phyloP scores from a whole-genome alignment of 2,329 filamentous ascomycete species.

The Zymoseptoria tritici region DNA sequence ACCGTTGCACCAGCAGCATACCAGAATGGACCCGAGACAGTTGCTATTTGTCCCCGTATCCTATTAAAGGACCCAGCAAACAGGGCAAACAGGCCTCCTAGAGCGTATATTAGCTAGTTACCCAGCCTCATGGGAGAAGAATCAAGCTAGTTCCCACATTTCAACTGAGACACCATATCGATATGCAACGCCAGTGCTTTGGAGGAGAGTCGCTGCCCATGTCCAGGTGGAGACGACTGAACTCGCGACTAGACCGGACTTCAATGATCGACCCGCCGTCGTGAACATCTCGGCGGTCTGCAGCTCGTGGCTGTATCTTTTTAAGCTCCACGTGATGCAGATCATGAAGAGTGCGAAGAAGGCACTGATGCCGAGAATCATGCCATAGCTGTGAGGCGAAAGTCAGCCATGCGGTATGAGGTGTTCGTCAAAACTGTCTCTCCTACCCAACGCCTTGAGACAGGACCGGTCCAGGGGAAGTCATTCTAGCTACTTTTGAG shows the following conservation, averaged over 20 bases:
- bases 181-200: constrained; percentile 31
- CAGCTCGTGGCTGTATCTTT: constrained; percentile 50
- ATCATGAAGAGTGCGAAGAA: constrained; percentile 54
- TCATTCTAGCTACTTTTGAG: background rate
- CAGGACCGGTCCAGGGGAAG: background rate
- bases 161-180: constrained; percentile 39
- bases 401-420: too few species aligned
- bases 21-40: constrained; percentile 32
- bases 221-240: constrained; percentile 87
- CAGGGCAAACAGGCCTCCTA: too few species aligned
- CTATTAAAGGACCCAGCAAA: too few species aligned
- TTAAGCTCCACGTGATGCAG: constrained; percentile 23
- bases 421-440: too few species aligned
- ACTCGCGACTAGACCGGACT: constrained; percentile 75
- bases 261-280: constrained; percentile 76
- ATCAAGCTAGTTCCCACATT: too few species aligned
- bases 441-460: background rate
- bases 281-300: constrained; percentile 89
- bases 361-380: background rate
- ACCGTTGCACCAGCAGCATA: constrained; percentile 64
- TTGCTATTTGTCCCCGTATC: too few species aligned
- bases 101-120: too few species aligned
- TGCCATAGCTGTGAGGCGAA: background rate
- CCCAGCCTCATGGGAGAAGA: too few species aligned
- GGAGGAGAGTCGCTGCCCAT: constrained; percentile 43